A percentile compares a stretch with the other conserved stretches of the same genome.
These are phyloP conservation scores for Vaccinium myrtillus DNA, from an alignment of 148 eudicot genomes.

Conservation along the genomic window DNA sequence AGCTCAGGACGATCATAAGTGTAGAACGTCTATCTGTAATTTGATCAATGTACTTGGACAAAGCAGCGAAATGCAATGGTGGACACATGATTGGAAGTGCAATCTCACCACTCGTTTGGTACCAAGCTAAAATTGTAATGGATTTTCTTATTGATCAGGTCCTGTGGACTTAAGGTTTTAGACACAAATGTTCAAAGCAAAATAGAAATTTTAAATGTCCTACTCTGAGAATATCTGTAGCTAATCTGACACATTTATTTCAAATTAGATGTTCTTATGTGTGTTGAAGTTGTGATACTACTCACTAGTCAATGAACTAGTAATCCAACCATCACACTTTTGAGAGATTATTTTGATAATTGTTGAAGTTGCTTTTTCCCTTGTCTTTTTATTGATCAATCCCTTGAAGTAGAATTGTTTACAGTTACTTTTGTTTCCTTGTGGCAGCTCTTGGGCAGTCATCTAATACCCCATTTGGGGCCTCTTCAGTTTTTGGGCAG, in stretches of 20 bases:
- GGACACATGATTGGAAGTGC: background rate
- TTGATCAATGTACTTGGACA: background rate
- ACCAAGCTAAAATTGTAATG: background rate
- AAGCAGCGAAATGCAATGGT: background rate
- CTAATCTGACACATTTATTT: background rate
- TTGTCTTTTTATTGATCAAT: background rate
- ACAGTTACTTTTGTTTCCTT: background rate
- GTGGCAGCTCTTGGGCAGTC: conserved; percentile 23
- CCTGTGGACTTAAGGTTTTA: background rate
- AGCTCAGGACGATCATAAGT: background rate
- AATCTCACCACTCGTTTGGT: background rate
- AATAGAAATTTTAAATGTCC: background rate
- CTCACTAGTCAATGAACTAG: background rate
- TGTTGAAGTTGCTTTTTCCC: background rate
- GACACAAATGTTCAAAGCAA: background rate
- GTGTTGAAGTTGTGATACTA: background rate
- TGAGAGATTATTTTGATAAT: background rate
- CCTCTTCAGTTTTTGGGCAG: conserved; percentile 18
- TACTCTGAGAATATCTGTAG: background rate
- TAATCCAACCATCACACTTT: background rate
- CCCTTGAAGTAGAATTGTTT: background rate
- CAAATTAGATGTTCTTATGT: background rate
- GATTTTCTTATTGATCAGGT: background rate
- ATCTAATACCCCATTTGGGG: conserved; percentile 10
- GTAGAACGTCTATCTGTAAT: background rate